These are phyloP conservation scores for Microcos paniculata DNA, from an alignment of 345 rosid genomes.

Conservation along the genomic window DNA sequence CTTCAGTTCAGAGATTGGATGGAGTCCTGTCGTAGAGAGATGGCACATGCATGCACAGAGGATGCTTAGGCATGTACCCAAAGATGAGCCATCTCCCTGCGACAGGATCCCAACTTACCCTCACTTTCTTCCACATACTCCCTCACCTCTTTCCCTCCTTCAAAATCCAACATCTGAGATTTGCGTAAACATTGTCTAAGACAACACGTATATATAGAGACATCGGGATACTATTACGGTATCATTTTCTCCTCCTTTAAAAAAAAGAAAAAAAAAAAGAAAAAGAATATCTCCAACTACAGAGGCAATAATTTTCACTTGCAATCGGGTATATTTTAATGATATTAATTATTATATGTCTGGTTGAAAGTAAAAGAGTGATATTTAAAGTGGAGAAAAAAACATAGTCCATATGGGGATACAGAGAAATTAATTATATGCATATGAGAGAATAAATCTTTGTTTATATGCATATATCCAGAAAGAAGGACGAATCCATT, in stretches of 20 bases:
- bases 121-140: background rate
- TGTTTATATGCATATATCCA: background rate
- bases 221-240: background rate
- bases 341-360: too few species aligned
- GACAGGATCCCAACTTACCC: background rate
- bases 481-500: background rate
- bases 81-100: constrained; percentile 3
- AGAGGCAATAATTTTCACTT: too few species aligned
- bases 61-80: background rate
- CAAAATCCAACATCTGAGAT: background rate
- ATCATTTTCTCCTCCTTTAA: too few species aligned
- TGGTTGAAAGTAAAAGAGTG: background rate
- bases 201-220: background rate
- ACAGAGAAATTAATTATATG: too few species aligned
- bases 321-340: too few species aligned
- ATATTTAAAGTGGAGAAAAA: background rate
- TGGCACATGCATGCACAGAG: background rate
- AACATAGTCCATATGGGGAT: too few species aligned
- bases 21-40: background rate
- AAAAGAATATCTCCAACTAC: too few species aligned
- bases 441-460: background rate
- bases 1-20: background rate
- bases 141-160: background rate
- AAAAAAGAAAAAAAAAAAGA: too few species aligned
- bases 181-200: background rate